phyloP scores from a whole-genome alignment of 2,329 filamentous ascomycete genomes.

The Colletotrichum sidae region DNA sequence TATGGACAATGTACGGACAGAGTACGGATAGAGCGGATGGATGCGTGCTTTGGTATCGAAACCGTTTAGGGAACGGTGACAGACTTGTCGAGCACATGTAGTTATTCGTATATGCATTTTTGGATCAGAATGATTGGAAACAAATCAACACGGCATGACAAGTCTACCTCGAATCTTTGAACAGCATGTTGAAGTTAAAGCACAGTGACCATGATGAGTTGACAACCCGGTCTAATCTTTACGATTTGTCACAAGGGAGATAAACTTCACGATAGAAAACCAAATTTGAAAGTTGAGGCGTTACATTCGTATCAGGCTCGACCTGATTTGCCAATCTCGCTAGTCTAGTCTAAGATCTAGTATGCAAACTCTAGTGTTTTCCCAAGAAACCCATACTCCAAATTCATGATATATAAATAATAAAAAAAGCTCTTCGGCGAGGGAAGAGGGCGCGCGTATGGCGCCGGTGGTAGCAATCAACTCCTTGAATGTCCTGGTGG shows the following conservation, averaged over 20 bases:
- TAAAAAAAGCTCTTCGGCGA: conserved; percentile 23
- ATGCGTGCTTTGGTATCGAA: too few relatives aligned
- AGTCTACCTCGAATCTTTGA: too few relatives aligned
- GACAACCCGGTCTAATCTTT: too few relatives aligned
- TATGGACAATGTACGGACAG: too few relatives aligned
- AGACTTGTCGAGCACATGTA: too few relatives aligned
- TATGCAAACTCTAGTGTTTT: not conserved
- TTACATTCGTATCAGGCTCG: conserved; percentile 33
- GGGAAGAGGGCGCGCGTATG: conserved; percentile 19
- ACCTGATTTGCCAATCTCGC: conserved; percentile 28
- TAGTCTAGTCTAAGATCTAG: conserved; percentile 13
- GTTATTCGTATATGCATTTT: too few relatives aligned
- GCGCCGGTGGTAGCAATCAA: conserved; percentile 27
- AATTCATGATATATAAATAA: not conserved
- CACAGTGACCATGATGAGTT: too few relatives aligned
- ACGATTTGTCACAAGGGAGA: not conserved
- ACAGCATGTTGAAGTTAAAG: too few relatives aligned
- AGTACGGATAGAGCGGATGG: too few relatives aligned
- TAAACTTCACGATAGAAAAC: not conserved
- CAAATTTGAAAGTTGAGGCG: not conserved
- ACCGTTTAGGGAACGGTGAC: too few relatives aligned
- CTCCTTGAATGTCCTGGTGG: conserved; percentile 36
- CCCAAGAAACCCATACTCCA: conserved; percentile 28
- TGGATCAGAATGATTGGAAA: too few relatives aligned
- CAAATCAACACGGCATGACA: too few relatives aligned